Conservation (phyloP, 2,329 filamentous ascomycete genomes). For the Lojkania enalia region DNA sequence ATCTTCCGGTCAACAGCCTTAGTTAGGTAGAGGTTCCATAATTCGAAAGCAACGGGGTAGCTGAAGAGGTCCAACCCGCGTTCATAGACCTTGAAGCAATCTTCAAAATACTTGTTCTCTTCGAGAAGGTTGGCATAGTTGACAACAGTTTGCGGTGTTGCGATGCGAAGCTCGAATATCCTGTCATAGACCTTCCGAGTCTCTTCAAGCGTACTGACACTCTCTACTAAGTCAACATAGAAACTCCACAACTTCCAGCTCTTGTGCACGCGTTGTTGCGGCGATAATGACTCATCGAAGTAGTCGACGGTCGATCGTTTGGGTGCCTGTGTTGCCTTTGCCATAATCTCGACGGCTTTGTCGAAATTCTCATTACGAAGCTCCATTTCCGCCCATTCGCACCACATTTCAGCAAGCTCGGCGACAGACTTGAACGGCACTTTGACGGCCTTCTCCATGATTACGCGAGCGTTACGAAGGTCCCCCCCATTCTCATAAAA, state of each 20-base stretch:
- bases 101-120: constrained; percentile 93
- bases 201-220: constrained; percentile 86
- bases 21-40: constrained; percentile 97
- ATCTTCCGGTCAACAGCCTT: constrained; percentile 97
- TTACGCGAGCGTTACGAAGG: constrained; percentile 80
- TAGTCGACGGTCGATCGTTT: constrained; percentile 99
- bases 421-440: constrained; percentile 98
- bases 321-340: constrained; percentile 93
- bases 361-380: constrained; percentile 95
- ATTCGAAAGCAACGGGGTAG: constrained; percentile 95
- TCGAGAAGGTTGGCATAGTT: constrained; percentile 97
- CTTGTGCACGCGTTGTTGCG: constrained; percentile 96
- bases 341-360: constrained; percentile 92
- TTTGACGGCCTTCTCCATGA: constrained; percentile 97
- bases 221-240: constrained; percentile 97
- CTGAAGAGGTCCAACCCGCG: constrained; percentile 96
- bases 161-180: constrained; percentile 97
- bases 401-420: constrained; percentile 97
- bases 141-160: constrained; percentile 96
- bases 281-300: constrained; percentile 91
- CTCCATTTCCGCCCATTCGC: constrained; percentile 98
- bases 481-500: constrained; percentile 92
- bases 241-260: constrained; percentile 99
- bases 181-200: constrained; percentile 94
- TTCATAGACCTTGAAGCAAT: constrained; percentile 97